Evolutionary conservation across 441 rosid species (phyloP).

Genomic region (Adansonia gregorii): DNA sequence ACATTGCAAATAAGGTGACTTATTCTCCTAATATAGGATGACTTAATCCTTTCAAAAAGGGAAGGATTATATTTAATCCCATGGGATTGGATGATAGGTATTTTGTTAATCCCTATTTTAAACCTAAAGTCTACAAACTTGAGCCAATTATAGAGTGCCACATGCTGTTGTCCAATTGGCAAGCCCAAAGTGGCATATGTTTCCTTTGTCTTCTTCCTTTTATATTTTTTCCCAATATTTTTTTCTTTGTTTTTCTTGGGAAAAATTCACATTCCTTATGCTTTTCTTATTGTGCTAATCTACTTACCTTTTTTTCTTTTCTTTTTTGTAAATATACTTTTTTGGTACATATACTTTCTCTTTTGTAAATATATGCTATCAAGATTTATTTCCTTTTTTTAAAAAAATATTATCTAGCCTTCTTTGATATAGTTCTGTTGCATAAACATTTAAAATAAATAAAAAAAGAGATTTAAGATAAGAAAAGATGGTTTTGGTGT

Average conservation of each 20-base stretch:
- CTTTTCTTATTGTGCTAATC: background rate
- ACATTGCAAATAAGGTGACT: background rate
- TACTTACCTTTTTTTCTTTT: background rate
- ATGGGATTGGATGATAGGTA: slow-evolving; percentile 8
- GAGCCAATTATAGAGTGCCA: background rate
- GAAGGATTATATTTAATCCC: background rate
- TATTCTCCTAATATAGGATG: background rate
- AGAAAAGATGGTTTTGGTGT: background rate
- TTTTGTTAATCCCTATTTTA: background rate
- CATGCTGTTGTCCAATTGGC: background rate
- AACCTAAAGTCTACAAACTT: background rate
- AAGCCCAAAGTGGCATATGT: background rate
- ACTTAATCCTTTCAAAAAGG: background rate
- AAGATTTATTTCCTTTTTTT: background rate
- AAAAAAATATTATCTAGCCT: background rate
- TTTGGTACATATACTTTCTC: background rate
- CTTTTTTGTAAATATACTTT: too few relatives aligned
- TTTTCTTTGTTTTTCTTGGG: background rate
- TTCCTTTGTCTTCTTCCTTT: too few relatives aligned
- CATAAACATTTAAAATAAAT: background rate
- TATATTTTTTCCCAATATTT: background rate
- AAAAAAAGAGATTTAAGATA: background rate
- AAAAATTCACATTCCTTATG: background rate
- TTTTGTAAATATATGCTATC: background rate
- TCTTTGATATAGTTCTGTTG: background rate